Conservation (phyloP, 371 early-diverging fungal species). For the Lichtheimia corymbifera region DNA sequence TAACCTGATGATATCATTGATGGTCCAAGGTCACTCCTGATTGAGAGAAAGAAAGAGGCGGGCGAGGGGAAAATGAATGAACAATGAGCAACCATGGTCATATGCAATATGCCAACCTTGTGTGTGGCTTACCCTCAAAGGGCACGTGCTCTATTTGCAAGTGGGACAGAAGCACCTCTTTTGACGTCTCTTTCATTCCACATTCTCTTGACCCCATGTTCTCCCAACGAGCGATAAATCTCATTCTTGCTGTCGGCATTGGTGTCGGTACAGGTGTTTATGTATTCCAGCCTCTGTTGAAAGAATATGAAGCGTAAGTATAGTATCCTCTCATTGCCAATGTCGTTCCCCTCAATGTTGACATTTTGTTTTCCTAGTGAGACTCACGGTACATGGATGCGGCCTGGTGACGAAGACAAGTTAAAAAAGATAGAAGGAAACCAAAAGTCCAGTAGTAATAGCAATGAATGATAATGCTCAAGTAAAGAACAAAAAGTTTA, state of each 20-base stretch:
- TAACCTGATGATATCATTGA: too few species aligned
- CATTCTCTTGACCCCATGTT: not conserved
- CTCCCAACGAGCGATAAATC: conserved; percentile 19
- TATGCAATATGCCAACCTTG: too few species aligned
- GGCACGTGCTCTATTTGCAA: too few species aligned
- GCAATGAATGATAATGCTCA: not conserved
- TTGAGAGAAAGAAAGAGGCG: too few species aligned
- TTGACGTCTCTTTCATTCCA: not conserved
- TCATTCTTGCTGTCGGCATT: conserved; percentile 37
- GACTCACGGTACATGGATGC: conserved; percentile 49
- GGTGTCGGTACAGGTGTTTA: conserved; percentile 49
- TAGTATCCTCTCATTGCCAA: too few species aligned
- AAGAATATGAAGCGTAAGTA: conserved; percentile 46
- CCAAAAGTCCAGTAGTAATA: not conserved
- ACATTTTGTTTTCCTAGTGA: conserved; percentile 18
- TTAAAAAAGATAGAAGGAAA: conserved; percentile 9
- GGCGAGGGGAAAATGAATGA: too few species aligned
- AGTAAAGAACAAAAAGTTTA: not conserved
- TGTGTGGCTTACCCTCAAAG: too few species aligned
- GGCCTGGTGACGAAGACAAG: conserved; percentile 38
- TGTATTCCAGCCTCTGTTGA: conserved; percentile 45
- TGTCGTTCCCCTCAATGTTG: not conserved
- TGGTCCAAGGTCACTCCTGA: too few species aligned
- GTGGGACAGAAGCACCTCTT: not conserved
- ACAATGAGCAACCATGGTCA: too few species aligned